Evolutionary conservation across 805 yeast species (phyloP).

Genomic region (Cyberlindnera bimundalis): DNA sequence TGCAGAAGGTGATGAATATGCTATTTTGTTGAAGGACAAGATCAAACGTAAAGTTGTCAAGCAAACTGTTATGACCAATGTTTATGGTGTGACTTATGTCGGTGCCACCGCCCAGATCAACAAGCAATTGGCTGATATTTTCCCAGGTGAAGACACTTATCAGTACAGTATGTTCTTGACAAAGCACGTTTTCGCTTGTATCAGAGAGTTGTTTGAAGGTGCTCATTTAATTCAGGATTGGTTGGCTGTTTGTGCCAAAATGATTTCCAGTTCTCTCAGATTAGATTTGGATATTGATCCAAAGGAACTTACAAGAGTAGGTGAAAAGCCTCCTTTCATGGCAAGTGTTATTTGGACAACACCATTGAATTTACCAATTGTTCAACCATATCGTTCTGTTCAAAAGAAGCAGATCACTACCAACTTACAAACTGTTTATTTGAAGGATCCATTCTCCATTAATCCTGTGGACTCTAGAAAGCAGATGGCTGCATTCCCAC

Average conservation of each 20-base stretch:
- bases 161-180: slow-evolving; percentile 65
- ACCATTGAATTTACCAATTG: slow-evolving; percentile 92
- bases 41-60: slow-evolving; percentile 86
- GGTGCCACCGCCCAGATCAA: slow-evolving; percentile 91
- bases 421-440: slow-evolving; percentile 80
- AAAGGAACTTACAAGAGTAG: slow-evolving; percentile 37
- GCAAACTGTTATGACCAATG: slow-evolving; percentile 98
- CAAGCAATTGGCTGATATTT: slow-evolving; percentile 64
- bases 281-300: slow-evolving; percentile 48
- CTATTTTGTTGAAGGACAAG: slow-evolving; percentile 45
- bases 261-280: slow-evolving; percentile 74
- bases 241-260: slow-evolving; percentile 82
- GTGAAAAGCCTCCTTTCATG: slow-evolving; percentile 60
- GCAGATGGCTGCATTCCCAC: slow-evolving; percentile 92
- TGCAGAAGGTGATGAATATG: slow-evolving; percentile 50
- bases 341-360: slow-evolving; percentile 97
- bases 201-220: slow-evolving; percentile 81
- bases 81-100: slow-evolving; percentile 91
- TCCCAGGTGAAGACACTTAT: slow-evolving; percentile 47
- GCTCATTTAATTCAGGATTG: slow-evolving; percentile 97
- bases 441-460: slow-evolving; percentile 82
- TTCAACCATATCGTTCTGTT: slow-evolving; percentile 86
- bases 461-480: slow-evolving; percentile 83
- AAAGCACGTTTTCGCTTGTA: slow-evolving; percentile 71
- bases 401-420: slow-evolving; percentile 70